Conservation (phyloP, 768 basidiomycete species). For the Auriculariales sp. region DNA sequence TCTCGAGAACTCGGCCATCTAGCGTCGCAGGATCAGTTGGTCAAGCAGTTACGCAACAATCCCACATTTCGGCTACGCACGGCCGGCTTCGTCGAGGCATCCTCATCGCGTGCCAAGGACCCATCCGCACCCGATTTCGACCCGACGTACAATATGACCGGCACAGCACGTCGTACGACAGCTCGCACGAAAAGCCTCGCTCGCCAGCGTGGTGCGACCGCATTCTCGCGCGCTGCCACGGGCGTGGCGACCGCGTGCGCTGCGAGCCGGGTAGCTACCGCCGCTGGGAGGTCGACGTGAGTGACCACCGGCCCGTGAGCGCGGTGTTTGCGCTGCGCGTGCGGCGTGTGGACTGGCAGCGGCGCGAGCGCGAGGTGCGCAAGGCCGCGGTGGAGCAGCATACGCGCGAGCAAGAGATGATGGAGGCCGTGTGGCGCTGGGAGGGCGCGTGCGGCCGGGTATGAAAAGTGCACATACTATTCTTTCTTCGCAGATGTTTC, state of each 20-base stretch:
- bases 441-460: too few species aligned
- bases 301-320: constrained; percentile 83
- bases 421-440: too few species aligned
- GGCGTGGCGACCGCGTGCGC: constrained; percentile 26
- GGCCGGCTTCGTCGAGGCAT: constrained; percentile 63
- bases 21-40: constrained; percentile 70
- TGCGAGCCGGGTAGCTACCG: constrained; percentile 57
- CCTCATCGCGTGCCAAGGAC: too few species aligned
- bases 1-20: constrained; percentile 50
- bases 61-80: constrained; percentile 76
- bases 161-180: constrained; percentile 63
- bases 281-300: constrained; percentile 76
- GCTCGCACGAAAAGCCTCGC: constrained; percentile 77
- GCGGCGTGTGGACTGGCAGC: constrained; percentile 51
- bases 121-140: too few species aligned
- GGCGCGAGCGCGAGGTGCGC: constrained; percentile 25
- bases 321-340: constrained; percentile 61
- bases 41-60: constrained; percentile 78
- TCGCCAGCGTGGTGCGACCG: constrained; percentile 96
- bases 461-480: too few species aligned
- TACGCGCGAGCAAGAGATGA: too few species aligned
- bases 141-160: constrained; percentile 96
- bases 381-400: too few species aligned
- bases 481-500: too few species aligned
- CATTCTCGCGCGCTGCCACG: constrained; percentile 59